phyloP scores from a whole-genome alignment of 768 basidiomycete species.

The Inosperma sp. region DNA sequence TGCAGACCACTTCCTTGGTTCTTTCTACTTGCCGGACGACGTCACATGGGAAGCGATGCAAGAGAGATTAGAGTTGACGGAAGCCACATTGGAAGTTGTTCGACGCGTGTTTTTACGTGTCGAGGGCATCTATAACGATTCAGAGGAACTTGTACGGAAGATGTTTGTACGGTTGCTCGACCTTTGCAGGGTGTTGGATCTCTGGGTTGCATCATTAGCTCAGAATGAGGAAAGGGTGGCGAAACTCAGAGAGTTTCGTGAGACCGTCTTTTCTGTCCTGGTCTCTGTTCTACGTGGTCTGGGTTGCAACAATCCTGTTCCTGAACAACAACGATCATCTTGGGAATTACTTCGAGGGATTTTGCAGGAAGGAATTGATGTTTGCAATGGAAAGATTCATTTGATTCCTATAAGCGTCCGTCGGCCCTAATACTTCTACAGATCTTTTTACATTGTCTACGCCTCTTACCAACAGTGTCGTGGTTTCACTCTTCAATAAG shows the following conservation, averaged over 20 bases:
- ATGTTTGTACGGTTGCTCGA: constrained; percentile 49
- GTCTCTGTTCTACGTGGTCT: constrained; percentile 45
- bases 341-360: constrained; percentile 41
- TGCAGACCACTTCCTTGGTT: constrained; percentile 47
- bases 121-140: constrained; percentile 45
- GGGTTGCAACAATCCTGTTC: constrained; percentile 33
- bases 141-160: constrained; percentile 43
- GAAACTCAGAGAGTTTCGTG: constrained; percentile 46
- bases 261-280: constrained; percentile 41
- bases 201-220: constrained; percentile 51
- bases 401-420: not conserved
- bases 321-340: constrained; percentile 29
- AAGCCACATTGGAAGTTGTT: constrained; percentile 52
- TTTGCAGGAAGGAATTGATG: constrained; percentile 38
- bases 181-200: constrained; percentile 52
- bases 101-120: constrained; percentile 46
- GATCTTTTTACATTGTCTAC: constrained; percentile 27
- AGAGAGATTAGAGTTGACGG: constrained; percentile 53
- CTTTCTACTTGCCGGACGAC: constrained; percentile 51
- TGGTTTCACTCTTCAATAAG: constrained; percentile 38
- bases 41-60: constrained; percentile 51
- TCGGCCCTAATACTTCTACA: constrained; percentile 5
- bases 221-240: constrained; percentile 35
- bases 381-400: constrained; percentile 38
- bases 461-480: constrained; percentile 30